Evolutionary conservation across 768 basidiomycete genomes (phyloP), one percentile per base, ranked within the genome.

Genomic region (Wakefieldia striispora): DNA sequence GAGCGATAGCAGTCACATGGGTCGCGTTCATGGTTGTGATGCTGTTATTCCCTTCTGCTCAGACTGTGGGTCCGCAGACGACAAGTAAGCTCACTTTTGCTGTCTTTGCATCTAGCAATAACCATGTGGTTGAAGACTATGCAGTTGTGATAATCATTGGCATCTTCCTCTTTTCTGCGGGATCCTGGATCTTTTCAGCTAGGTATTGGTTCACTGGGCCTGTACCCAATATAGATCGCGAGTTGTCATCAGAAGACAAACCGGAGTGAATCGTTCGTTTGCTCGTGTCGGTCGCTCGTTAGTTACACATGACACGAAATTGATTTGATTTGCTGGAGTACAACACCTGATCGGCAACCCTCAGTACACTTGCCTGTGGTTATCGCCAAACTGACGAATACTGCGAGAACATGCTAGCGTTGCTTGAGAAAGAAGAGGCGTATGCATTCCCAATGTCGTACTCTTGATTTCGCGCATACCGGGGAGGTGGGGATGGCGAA

Each of bases 11-110:
- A 13, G 54, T 70, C 19, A 13, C 54, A 1, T 70, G 66, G 69
- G 66, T 71, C 13, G 36, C 53, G 33, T 73, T 71, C 50, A 72
- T 69, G 53, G 55, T 59, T 11, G 55, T 68, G 14, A 53, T 73
- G 45, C 37, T 72, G 6, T 38, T 70, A n/a, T 74, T 73, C 47
- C 73, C 44, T 40, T 23, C 29, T 31, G 23, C 20, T n/a, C 46
- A 45, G 23, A 29, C 46, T 23, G 45, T 46, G 24, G 35, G 45
- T 40, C 29, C 29, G 16, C 8, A 40, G 11, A 47, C 38, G 38
- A 47, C 31, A 16, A 47, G 26, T 47, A 21, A 33, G 38, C 39
- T 23, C 9, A 21, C 14, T 19, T 6, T 34, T 34, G n/a, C 43
- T 17, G n/a, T 14, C 4, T 34, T 27, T 20, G 10, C 33, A 17